Evolutionary conservation across 306 rosid genomes (phyloP).

Genomic region (Begonia peltatifolia): DNA sequence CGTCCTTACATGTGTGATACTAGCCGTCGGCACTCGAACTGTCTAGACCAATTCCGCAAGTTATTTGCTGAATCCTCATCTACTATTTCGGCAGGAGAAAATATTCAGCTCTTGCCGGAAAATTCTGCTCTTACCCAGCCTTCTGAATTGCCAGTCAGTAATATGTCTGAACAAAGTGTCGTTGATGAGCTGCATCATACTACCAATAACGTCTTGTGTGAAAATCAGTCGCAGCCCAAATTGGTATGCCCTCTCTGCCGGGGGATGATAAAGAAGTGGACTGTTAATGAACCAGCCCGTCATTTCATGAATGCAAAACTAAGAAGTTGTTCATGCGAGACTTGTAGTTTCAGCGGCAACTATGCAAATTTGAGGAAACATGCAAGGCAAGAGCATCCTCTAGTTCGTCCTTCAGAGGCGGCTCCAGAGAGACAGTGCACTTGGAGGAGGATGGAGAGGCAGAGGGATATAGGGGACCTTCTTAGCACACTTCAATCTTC

Average conservation of each 20-base stretch:
- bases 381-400: conserved; percentile 80
- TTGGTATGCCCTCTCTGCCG: conserved; percentile 80
- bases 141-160: neutral
- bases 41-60: conserved; percentile 5
- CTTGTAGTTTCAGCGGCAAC: conserved; percentile 57
- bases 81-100: neutral
- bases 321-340: conserved; percentile 77
- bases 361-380: conserved; percentile 79
- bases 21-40: conserved; percentile 4
- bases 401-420: conserved; percentile 55
- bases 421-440: conserved; percentile 73
- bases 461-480: conserved; percentile 82
- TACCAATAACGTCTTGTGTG: conserved; percentile 31
- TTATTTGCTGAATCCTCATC: neutral
- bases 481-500: conserved; percentile 77
- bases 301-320: conserved; percentile 70
- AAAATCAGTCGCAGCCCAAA: conserved; percentile 33
- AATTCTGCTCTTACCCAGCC: neutral
- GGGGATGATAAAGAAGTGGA: conserved; percentile 67
- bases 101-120: neutral
- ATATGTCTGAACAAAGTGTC: neutral
- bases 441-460: conserved; percentile 84
- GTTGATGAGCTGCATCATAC: neutral
- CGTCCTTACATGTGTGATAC: conserved; percentile 11
- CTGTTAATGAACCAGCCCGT: conserved; percentile 69